These are phyloP conservation scores for Porcisia hertigi DNA, from an alignment of 208 protist species.

Conservation along the genomic window DNA sequence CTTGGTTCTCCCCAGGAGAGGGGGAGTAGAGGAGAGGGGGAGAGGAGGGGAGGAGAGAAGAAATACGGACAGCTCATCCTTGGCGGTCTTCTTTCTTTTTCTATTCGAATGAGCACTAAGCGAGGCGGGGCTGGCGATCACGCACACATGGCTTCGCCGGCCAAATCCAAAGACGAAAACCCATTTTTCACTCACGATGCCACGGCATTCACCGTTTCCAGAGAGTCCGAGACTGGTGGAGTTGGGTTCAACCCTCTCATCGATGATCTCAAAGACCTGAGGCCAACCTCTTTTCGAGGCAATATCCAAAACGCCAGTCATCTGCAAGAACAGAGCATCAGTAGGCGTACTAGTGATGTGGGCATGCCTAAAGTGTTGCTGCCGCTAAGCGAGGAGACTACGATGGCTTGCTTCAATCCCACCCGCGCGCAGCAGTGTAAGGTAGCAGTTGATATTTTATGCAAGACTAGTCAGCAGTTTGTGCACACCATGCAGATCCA, in stretches of 20 bases:
- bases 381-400: conserved; percentile 7
- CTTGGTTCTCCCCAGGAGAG: background rate
- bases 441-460: conserved; percentile 34
- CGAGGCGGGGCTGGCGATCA: conserved; percentile 1
- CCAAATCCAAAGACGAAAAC: background rate
- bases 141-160: background rate
- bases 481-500: conserved; percentile 53
- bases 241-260: conserved; percentile 40
- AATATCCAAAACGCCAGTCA: background rate
- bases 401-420: conserved; percentile 3
- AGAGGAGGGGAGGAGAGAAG: no score
- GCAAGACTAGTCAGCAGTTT: conserved; percentile 43
- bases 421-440: background rate
- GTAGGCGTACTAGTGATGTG: conserved; percentile 10
- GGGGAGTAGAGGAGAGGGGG: no score
- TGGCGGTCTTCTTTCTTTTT: background rate
- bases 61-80: background rate
- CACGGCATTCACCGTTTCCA: background rate
- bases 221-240: background rate
- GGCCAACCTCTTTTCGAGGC: background rate
- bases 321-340: conserved; percentile 16
- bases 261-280: conserved; percentile 39
- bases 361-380: background rate
- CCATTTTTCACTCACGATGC: background rate
- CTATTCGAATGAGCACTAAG: conserved; percentile 9